A percentile compares a stretch with the other conserved stretches of the same genome.
Conservation (phyloP, 1,284 basidiomycete genomes). For the Apiotrichum montevideense region DNA sequence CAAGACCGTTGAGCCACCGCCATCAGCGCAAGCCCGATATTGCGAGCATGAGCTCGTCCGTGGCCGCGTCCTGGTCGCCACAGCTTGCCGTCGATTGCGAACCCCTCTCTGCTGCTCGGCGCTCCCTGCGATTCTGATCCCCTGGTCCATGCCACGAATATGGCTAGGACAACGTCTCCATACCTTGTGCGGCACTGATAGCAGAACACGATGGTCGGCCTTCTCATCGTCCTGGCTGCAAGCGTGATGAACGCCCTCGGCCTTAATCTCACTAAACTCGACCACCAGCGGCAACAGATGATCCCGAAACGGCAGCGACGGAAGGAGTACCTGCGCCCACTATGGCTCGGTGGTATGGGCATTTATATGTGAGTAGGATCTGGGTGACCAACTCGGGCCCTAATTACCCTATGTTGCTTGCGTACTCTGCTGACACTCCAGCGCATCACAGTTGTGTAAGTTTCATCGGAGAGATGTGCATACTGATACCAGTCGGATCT, state of each 20-base stretch:
- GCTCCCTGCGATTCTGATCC: not conserved
- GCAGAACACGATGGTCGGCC: constrained; percentile 47
- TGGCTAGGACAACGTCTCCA: not conserved
- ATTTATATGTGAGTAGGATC: constrained; percentile 43
- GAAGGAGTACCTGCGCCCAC: constrained; percentile 39
- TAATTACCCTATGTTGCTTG: too few relatives aligned
- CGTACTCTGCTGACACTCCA: constrained; percentile 16
- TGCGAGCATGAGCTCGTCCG: too few relatives aligned
- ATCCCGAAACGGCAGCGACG: constrained; percentile 38
- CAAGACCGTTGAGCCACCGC: too few relatives aligned
- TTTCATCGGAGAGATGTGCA: not conserved
- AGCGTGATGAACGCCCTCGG: constrained; percentile 45
- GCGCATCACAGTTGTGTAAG: constrained; percentile 45
- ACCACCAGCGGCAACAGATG: constrained; percentile 40
- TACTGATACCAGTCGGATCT: constrained; percentile 36
- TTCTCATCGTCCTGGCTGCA: constrained; percentile 42
- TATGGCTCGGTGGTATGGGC: constrained; percentile 47
- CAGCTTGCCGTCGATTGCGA: too few relatives aligned
- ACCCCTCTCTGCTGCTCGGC: not conserved
- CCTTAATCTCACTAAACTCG: constrained; percentile 47
- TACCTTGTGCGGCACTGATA: not conserved
- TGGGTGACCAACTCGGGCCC: not conserved
- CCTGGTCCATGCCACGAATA: too few relatives aligned
- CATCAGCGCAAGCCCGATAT: too few relatives aligned
- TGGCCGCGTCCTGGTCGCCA: too few relatives aligned